A percentile compares a stretch with the other conserved stretches of the same genome.
Conservation (phyloP, 305 asterid genomes). For the Solanum chacoense region DNA sequence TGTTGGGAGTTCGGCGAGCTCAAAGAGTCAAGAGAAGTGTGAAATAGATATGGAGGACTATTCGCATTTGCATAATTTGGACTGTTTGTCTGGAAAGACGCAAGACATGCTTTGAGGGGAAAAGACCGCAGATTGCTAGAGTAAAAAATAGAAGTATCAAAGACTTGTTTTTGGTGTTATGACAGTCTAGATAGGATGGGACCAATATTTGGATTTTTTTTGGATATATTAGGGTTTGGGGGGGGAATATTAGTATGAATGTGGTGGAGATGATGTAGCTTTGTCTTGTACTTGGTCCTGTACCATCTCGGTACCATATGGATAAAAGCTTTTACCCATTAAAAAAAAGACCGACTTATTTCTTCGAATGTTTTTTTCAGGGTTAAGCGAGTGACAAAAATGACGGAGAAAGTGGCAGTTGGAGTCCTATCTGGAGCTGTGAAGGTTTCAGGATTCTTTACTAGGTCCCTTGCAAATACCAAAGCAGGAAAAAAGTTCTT, state of each 20-base stretch:
- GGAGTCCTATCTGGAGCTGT: slow-evolving; percentile 89
- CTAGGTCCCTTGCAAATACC: slow-evolving; percentile 68
- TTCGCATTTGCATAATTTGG: neutral
- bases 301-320: neutral
- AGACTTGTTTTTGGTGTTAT: neutral
- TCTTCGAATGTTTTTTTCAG: slow-evolving; percentile 25
- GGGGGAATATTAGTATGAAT: neutral
- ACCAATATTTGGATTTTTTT: neutral
- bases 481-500: slow-evolving; percentile 81
- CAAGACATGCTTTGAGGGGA: neutral
- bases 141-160: neutral
- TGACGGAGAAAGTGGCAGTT: slow-evolving; percentile 78
- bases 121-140: neutral
- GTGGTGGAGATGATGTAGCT: neutral
- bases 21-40: neutral
- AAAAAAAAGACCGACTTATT: neutral
- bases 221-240: neutral
- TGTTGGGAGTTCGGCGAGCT: neutral
- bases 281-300: neutral
- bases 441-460: slow-evolving; percentile 72
- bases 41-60: neutral
- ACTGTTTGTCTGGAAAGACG: neutral
- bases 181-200: neutral
- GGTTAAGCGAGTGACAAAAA: slow-evolving; percentile 74
- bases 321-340: neutral